A percentile compares a stretch with the other conserved stretches of the same genome.
phyloP scores from a whole-genome alignment of 768 basidiomycete species.

The Russula ochroleuca region DNA sequence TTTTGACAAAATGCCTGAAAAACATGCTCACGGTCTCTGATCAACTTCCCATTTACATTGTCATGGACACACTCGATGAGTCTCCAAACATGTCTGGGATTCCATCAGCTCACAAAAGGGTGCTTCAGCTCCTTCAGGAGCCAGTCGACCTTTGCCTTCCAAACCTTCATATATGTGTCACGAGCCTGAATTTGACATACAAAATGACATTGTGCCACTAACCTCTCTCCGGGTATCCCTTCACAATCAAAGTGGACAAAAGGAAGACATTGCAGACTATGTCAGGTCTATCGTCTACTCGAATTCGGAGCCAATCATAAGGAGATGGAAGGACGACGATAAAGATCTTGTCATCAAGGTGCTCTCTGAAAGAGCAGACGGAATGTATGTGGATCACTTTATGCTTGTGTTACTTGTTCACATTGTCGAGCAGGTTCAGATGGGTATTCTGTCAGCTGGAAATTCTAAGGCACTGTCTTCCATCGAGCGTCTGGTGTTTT shows the following conservation, averaged over 20 bases:
- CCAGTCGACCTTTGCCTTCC: not conserved
- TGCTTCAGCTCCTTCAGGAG: not conserved
- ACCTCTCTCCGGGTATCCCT: not conserved
- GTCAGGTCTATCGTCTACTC: not conserved
- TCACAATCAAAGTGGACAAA: not conserved
- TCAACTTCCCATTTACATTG: not conserved
- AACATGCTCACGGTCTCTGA: not conserved
- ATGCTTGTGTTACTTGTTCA: not conserved
- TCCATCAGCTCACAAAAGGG: not conserved
- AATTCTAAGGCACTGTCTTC: not conserved
- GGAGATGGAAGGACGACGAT: not conserved
- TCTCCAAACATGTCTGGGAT: not conserved
- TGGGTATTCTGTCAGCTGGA: not conserved
- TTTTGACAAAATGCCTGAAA: not conserved
- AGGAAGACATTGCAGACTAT: not conserved
- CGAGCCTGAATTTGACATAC: not conserved
- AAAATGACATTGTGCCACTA: not conserved
- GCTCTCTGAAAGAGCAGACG: not conserved
- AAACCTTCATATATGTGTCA: not conserved
- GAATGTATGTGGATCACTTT: not conserved
- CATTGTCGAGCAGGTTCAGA: not conserved
- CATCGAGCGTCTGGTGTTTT: not conserved
- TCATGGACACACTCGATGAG: not conserved
- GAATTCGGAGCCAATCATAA: not conserved
- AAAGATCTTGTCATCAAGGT: not conserved